Evolutionary conservation across 768 basidiomycete genomes (phyloP).

Genomic region (Myochromella boudieri): DNA sequence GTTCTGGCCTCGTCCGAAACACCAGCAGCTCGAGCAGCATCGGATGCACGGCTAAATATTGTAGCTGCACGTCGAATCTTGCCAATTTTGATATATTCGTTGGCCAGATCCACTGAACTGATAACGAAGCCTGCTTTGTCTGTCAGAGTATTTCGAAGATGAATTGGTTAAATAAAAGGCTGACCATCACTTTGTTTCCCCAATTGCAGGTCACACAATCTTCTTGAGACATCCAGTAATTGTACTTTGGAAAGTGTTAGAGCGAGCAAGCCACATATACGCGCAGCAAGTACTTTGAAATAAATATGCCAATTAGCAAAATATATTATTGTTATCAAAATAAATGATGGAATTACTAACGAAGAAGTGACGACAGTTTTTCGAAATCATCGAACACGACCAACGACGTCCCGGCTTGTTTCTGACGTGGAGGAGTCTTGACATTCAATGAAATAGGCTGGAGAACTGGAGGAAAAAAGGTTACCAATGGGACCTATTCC

Average conservation of each 20-base stretch:
- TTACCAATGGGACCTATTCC: constrained; percentile 2
- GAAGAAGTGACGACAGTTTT: constrained; percentile 47
- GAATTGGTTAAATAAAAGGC: too few relatives aligned
- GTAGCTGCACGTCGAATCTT: constrained; percentile 63
- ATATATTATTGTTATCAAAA: constrained; percentile 1
- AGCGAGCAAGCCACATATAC: constrained; percentile 70
- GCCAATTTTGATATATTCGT: constrained; percentile 79
- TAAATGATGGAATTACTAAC: constrained; percentile 34
- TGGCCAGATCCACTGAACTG: constrained; percentile 69
- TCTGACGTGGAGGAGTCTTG: constrained; percentile 25
- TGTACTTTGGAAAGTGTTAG: constrained; percentile 66
- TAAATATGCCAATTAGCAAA: too few relatives aligned
- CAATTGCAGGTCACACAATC: constrained; percentile 51
- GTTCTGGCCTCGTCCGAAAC: constrained; percentile 53
- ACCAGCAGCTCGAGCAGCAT: constrained; percentile 39
- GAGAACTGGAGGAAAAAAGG: constrained; percentile 20
- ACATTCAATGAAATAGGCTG: constrained; percentile 29
- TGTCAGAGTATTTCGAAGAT: background rate
- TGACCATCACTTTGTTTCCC: constrained; percentile 48
- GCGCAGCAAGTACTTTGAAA: constrained; percentile 49
- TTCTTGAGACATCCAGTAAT: constrained; percentile 62
- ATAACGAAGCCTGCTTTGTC: constrained; percentile 52
- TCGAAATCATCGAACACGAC: constrained; percentile 39
- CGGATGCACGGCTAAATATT: constrained; percentile 62
- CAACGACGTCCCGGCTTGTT: constrained; percentile 14